Evolutionary conservation across 2,329 filamentous ascomycete species (phyloP).

Genomic region (Pestalotiopsis sp.): DNA sequence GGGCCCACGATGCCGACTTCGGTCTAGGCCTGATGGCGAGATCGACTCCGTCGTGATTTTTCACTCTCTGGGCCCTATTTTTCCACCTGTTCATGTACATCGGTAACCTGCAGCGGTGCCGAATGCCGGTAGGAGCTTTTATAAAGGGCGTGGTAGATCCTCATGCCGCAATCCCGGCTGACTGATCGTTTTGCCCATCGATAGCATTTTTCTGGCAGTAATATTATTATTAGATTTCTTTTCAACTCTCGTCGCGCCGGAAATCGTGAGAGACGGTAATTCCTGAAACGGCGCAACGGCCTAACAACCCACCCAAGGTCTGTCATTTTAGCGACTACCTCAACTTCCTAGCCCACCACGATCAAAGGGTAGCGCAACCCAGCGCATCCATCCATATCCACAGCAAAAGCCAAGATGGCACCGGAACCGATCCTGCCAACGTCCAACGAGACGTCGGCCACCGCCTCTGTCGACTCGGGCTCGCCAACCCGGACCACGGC

Average conservation of each 20-base stretch:
- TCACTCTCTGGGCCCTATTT: neutral
- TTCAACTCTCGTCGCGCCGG: neutral
- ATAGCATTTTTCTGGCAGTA: neutral
- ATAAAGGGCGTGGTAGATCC: neutral
- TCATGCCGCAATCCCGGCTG: neutral
- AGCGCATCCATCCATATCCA: neutral
- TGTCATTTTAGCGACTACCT: neutral
- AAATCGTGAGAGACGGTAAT: neutral
- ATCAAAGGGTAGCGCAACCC: neutral
- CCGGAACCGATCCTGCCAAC: conserved; percentile 12
- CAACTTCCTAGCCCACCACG: neutral
- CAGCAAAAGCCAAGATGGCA: neutral
- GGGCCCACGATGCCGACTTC: conserved; percentile 14
- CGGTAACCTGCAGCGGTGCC: conserved; percentile 1
- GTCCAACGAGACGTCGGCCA: conserved; percentile 11
- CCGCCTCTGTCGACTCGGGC: neutral
- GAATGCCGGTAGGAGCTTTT: neutral
- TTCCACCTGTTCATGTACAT: neutral
- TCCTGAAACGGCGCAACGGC: neutral
- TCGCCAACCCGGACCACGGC: neutral
- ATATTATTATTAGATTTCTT: neutral
- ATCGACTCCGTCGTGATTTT: neutral
- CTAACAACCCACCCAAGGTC: neutral
- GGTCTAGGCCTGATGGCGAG: conserved; percentile 6
- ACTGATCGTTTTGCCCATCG: neutral